Base-by-base conservation (phyloP, 768 basidiomycete genomes). In the Phlebiopsis flavidoalba region DNA sequence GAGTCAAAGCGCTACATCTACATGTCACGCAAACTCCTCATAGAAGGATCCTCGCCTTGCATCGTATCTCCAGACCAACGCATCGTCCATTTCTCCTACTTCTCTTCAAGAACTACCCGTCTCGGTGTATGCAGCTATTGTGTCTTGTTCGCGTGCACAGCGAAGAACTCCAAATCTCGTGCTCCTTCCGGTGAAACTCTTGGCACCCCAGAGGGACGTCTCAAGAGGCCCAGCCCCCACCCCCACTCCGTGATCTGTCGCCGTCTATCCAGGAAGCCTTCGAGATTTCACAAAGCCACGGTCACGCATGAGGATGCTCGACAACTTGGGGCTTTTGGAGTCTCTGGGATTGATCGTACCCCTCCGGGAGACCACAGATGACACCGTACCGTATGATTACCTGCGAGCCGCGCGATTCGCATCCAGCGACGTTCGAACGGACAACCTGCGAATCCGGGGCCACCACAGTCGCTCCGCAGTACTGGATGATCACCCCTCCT, bases 1-100 rank as follows among this genome's bases (percentile, higher is more conserved):
- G 93, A 48, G 82, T 84, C 17, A 82, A 84, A 26, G 78, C 83
- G 60, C 73, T 92, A 1, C 89, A 93, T 67, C 72, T 87, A 24
- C 76, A 78, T 50, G 76, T 77, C 24, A 74, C 87, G 35, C 69
- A 73, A n/a, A 22, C 74, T 78, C 5, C 75, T 91, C 54, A 79
- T 83, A 63, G 68, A 67, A 10, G 59, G 60, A 1, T 61, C 71
- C 24, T 57, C 73, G 12, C 81, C 80, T 15, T 72, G 77, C 55
- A 73, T 89, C 50, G 74, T 86, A 43, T 86, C 85, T 0, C 72
- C 66, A 15, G 76, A 81, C 45, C 73, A 83, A 40, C 76, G 82
- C 53, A 82, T 95, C 59, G 68, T 92, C 46, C 75, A 84, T 24
- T 63, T 89, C 11, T 74, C 81, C 1, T 83, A 84, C 60, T 86